Percentiles rank a stretch among this genome's conserved stretches.
These are phyloP conservation scores for Brassica juncea DNA, from an alignment of 345 rosid genomes.

Conservation along the genomic window DNA sequence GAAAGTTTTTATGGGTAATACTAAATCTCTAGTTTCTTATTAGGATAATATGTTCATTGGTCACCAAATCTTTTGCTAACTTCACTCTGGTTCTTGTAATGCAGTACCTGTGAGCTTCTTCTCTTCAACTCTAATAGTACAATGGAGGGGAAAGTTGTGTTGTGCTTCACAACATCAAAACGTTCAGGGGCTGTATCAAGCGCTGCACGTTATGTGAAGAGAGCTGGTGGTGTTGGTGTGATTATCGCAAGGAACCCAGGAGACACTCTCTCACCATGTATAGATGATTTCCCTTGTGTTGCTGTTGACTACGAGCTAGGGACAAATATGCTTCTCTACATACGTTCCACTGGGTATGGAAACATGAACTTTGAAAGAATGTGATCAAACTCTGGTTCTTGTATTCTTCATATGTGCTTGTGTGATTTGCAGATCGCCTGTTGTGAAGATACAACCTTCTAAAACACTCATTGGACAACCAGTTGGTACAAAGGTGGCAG, in stretches of 20 bases:
- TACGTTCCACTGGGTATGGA: slow-evolving; percentile 42
- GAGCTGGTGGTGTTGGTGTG: slow-evolving; percentile 45
- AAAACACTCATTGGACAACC: slow-evolving; percentile 29
- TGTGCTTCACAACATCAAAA: slow-evolving; percentile 38
- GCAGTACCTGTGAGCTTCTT: slow-evolving; percentile 24
- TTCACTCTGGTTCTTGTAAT: not conserved
- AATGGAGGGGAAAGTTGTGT: slow-evolving; percentile 40
- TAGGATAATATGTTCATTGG: not conserved
- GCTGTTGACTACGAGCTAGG: slow-evolving; percentile 42
- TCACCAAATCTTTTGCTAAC: not conserved
- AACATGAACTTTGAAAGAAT: not conserved
- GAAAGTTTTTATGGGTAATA: not conserved
- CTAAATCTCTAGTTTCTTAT: not conserved
- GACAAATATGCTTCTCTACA: slow-evolving; percentile 42
- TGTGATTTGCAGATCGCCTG: slow-evolving; percentile 24
- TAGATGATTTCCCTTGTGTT: slow-evolving; percentile 43
- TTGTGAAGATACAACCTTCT: slow-evolving; percentile 32
- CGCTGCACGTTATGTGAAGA: slow-evolving; percentile 33
- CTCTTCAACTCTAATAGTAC: slow-evolving; percentile 9
- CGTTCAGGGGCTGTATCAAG: slow-evolving; percentile 22
- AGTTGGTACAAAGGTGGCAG: slow-evolving; percentile 33
- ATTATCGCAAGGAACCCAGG: slow-evolving; percentile 44
- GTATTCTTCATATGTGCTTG: not conserved
- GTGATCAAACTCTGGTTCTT: not conserved
- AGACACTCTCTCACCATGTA: slow-evolving; percentile 36